A percentile compares a stretch with the other conserved stretches of the same genome.
These are phyloP conservation scores for Elaphomyces granulatus DNA, from an alignment of 495 filamentous ascomycete species.

Conservation along the genomic window DNA sequence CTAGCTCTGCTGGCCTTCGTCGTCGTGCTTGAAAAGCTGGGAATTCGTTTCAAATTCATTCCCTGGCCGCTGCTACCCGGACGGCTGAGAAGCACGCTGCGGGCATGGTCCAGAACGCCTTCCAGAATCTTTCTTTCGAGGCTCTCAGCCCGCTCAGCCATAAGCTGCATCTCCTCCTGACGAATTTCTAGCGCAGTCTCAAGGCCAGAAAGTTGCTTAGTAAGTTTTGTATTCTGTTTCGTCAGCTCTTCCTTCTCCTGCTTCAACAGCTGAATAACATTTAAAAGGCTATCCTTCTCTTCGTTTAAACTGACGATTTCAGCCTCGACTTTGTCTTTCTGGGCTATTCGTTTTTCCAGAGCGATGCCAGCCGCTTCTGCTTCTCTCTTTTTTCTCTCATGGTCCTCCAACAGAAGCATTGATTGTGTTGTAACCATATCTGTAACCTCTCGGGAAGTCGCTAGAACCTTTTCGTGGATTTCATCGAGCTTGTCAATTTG, in stretches of 20 bases:
- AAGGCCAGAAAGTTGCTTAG: slow-evolving; percentile 70
- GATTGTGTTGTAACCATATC: slow-evolving; percentile 73
- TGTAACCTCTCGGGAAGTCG: slow-evolving; percentile 74
- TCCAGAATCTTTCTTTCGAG: slow-evolving; percentile 88
- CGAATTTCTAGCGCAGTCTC: slow-evolving; percentile 81
- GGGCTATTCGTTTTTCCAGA: slow-evolving; percentile 60
- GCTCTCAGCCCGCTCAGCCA: slow-evolving; percentile 74
- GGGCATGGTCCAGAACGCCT: slow-evolving; percentile 88
- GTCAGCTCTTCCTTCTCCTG: slow-evolving; percentile 56
- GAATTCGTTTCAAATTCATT: slow-evolving; percentile 66
- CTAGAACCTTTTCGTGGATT: slow-evolving; percentile 77
- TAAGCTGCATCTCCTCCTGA: slow-evolving; percentile 75
- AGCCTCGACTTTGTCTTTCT: slow-evolving; percentile 65
- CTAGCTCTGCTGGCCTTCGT: slow-evolving; percentile 29
- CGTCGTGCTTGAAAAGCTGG: slow-evolving; percentile 32
- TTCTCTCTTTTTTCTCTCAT: slow-evolving; percentile 63
- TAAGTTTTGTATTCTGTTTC: slow-evolving; percentile 58
- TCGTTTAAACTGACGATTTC: slow-evolving; percentile 49
- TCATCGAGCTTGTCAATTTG: slow-evolving; percentile 66
- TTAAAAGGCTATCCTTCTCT: slow-evolving; percentile 48
- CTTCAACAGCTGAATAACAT: slow-evolving; percentile 42
- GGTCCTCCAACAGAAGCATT: slow-evolving; percentile 59
- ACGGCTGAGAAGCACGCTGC: slow-evolving; percentile 58
- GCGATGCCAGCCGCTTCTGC: slow-evolving; percentile 70
- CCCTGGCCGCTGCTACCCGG: slow-evolving; percentile 23